phyloP scores from a whole-genome alignment of 2,329 filamentous ascomycete genomes.

The Xylariaceae sp. region DNA sequence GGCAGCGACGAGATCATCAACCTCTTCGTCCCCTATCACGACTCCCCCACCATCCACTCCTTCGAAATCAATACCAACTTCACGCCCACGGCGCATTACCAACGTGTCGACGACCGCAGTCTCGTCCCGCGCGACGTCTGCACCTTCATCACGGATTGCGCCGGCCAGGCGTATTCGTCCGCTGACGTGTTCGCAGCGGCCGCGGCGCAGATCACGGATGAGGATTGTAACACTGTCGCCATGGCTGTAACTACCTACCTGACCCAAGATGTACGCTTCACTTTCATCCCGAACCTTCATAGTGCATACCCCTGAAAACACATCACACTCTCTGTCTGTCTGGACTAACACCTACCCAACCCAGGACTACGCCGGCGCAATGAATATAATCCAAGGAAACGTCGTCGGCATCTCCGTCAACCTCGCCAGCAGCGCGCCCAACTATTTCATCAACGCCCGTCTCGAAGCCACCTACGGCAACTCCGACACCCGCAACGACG shows the following conservation, averaged over 20 bases:
- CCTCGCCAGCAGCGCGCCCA: not conserved
- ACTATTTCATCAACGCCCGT: not conserved
- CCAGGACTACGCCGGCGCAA: not conserved
- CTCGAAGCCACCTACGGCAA: not conserved
- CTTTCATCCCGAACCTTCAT: not conserved
- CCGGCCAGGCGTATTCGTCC: not conserved
- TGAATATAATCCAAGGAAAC: not conserved
- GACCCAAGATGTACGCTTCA: not conserved
- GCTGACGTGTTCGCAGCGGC: not conserved
- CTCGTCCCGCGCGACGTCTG: not conserved
- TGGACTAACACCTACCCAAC: too few relatives aligned
- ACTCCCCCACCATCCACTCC: not conserved
- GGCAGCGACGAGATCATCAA: not conserved
- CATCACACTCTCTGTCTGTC: too few relatives aligned
- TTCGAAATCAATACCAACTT: not conserved
- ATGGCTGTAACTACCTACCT: not conserved
- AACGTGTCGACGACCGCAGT: not conserved
- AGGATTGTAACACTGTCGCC: not conserved
- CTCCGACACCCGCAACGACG: not conserved
- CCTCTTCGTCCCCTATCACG: not conserved
- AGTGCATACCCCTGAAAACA: too few relatives aligned
- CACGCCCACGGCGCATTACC: not conserved
- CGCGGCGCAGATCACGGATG: not conserved
- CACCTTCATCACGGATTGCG: not conserved
- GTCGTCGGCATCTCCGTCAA: not conserved